These are phyloP conservation scores for Plantago ovata DNA, from an alignment of 257 asterid species.

Conservation along the genomic window DNA sequence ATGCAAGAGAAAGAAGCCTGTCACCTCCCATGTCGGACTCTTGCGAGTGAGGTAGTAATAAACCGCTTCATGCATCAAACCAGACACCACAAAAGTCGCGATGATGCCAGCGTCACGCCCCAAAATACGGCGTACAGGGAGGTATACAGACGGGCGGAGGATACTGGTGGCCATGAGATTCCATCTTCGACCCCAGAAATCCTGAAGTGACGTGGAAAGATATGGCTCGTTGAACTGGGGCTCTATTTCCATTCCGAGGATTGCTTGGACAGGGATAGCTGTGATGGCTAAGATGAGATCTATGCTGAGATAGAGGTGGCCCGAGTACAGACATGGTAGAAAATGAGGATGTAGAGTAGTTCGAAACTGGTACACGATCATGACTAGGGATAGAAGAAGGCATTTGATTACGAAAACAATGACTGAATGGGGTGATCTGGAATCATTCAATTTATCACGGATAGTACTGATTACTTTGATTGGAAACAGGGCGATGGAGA, in stretches of 20 bases:
- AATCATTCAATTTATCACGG: background rate
- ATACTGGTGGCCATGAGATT: conserved; percentile 52
- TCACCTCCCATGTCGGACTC: conserved; percentile 77
- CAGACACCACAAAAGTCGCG: conserved; percentile 60
- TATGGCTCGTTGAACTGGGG: conserved; percentile 70
- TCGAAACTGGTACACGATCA: conserved; percentile 16
- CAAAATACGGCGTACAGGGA: conserved; percentile 32
- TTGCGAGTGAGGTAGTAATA: conserved; percentile 49
- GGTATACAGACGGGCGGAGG: conserved; percentile 46
- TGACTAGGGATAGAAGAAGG: conserved; percentile 12
- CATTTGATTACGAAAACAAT: conserved; percentile 21
- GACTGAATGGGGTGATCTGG: background rate
- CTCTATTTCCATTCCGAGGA: conserved; percentile 50
- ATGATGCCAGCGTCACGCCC: conserved; percentile 25
- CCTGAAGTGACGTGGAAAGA: conserved; percentile 64
- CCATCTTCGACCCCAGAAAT: conserved; percentile 78
- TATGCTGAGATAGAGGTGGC: conserved; percentile 35
- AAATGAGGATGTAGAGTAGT: conserved; percentile 19
- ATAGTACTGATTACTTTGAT: conserved; percentile 29
- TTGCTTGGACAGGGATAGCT: conserved; percentile 36
- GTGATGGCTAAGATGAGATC: conserved; percentile 37
- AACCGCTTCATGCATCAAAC: conserved; percentile 70
- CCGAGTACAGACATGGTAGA: conserved; percentile 27
- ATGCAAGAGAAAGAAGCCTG: conserved; percentile 59
- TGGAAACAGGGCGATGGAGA: conserved; percentile 54